Conservation (phyloP, 2,329 filamentous ascomycete genomes). For the Coniella lustricola region DNA sequence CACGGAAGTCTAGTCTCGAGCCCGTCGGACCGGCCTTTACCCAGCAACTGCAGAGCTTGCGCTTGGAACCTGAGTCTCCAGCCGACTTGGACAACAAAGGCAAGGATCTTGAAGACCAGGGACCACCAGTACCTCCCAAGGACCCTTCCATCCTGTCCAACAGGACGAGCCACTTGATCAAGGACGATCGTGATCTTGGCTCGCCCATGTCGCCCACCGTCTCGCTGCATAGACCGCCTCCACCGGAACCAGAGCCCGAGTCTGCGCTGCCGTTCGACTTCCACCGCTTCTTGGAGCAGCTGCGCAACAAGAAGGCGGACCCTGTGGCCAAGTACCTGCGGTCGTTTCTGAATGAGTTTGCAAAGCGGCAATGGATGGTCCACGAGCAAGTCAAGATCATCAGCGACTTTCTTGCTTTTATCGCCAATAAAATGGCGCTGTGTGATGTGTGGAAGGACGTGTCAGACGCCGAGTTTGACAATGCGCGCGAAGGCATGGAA, state of each 20-base stretch:
- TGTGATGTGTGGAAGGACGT: constrained; percentile 97
- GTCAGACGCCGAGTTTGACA: constrained; percentile 95
- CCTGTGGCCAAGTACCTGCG: constrained; percentile 93
- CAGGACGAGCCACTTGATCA: constrained; percentile 28
- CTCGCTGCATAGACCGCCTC: constrained; percentile 56
- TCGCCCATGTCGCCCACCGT: constrained; percentile 40
- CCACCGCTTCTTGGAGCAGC: constrained; percentile 90
- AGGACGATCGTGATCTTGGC: constrained; percentile 31
- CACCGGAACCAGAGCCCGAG: constrained; percentile 70
- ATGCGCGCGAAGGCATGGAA: constrained; percentile 97
- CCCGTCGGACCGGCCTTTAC: constrained; percentile 49
- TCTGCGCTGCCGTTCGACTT: constrained; percentile 90
- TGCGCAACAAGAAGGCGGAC: constrained; percentile 95
- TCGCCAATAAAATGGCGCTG: constrained; percentile 94
- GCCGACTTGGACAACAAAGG: constrained; percentile 28
- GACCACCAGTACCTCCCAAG: constrained; percentile 54
- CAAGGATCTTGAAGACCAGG: constrained; percentile 36
- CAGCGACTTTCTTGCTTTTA: constrained; percentile 90
- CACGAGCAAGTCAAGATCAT: constrained; percentile 99
- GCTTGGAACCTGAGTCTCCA: constrained; percentile 33
- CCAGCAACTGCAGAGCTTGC: constrained; percentile 38
- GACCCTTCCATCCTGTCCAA: constrained; percentile 38
- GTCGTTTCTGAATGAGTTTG: constrained; percentile 90
- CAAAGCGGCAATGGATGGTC: constrained; percentile 98
- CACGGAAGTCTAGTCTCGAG: constrained; percentile 80